Evolutionary conservation across 148 eudicot species (phyloP).

Genomic region (Polygonum aviculare): DNA sequence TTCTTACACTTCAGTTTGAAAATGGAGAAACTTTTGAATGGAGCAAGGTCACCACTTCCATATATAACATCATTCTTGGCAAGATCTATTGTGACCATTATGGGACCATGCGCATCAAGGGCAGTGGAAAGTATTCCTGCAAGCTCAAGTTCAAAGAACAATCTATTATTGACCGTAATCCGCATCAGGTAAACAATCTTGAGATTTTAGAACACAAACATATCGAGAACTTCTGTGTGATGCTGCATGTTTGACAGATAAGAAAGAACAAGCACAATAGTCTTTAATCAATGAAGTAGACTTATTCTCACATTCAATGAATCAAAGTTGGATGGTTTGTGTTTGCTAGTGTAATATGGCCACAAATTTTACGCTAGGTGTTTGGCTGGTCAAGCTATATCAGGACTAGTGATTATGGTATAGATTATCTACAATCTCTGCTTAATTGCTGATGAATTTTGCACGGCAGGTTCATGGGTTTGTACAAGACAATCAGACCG

Average conservation of each 20-base stretch:
- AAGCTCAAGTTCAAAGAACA: conserved; percentile 94
- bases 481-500: conserved; percentile 87
- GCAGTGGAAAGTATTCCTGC: conserved; percentile 91
- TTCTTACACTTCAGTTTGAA: conserved; percentile 67
- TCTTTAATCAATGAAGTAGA: not conserved
- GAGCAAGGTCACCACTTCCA: conserved; percentile 97
- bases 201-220: conserved; percentile 23
- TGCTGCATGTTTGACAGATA: not conserved
- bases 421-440: not conserved
- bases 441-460: not conserved
- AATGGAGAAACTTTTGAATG: conserved; percentile 90
- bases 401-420: not conserved
- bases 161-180: conserved; percentile 89
- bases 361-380: too few species aligned
- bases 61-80: conserved; percentile 89
- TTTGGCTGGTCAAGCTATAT: too few species aligned
- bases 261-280: conserved; percentile 35
- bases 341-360: not conserved
- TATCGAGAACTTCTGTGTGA: not conserved
- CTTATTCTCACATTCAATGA: not conserved
- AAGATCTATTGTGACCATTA: conserved; percentile 95
- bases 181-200: conserved; percentile 61
- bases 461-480: conserved; percentile 80
- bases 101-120: conserved; percentile 93
- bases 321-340: too few species aligned